phyloP scores from a whole-genome alignment of 2,329 filamentous ascomycete genomes.

The Amauroascus niger region DNA sequence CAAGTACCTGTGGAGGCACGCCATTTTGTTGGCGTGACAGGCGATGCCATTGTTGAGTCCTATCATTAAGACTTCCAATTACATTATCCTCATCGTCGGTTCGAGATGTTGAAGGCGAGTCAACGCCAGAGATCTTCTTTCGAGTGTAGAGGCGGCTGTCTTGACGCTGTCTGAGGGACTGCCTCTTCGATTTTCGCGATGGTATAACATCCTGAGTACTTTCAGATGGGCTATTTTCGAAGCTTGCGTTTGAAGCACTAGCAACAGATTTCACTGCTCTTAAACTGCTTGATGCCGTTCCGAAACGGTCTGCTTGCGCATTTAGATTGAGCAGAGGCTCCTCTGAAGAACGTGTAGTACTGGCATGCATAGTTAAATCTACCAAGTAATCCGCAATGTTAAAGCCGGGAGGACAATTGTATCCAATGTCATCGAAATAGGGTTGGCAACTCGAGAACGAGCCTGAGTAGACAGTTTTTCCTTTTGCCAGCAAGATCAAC shows the following conservation, averaged over 20 bases:
- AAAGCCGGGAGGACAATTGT: conserved; percentile 88
- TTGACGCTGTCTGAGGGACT: conserved; percentile 76
- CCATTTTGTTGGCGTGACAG: conserved; percentile 46
- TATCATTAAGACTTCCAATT: conserved; percentile 42
- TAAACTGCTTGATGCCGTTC: conserved; percentile 74
- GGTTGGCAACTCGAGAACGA: conserved; percentile 78
- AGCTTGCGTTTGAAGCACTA: conserved; percentile 67
- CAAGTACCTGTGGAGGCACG: conserved; percentile 52
- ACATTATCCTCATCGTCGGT: conserved; percentile 52
- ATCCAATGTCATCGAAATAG: conserved; percentile 88
- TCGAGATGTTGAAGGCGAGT: conserved; percentile 49
- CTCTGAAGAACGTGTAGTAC: conserved; percentile 47
- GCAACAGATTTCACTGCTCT: conserved; percentile 82
- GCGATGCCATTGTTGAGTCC: conserved; percentile 51
- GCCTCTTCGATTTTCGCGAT: conserved; percentile 59
- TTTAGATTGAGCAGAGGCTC: conserved; percentile 53
- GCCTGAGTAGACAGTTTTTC: conserved; percentile 85
- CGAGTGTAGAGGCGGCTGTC: conserved; percentile 85
- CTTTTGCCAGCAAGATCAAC: conserved; percentile 80
- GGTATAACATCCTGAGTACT: conserved; percentile 51
- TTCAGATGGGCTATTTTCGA: conserved; percentile 50
- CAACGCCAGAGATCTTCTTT: conserved; percentile 54
- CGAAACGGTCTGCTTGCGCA: conserved; percentile 50
- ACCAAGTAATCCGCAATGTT: conserved; percentile 98
- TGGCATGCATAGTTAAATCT: conserved; percentile 93